A percentile compares a stretch with the other conserved stretches of the same genome.
phyloP scores from a whole-genome alignment of 495 filamentous ascomycete genomes.

The Apiosordaria backusii region DNA sequence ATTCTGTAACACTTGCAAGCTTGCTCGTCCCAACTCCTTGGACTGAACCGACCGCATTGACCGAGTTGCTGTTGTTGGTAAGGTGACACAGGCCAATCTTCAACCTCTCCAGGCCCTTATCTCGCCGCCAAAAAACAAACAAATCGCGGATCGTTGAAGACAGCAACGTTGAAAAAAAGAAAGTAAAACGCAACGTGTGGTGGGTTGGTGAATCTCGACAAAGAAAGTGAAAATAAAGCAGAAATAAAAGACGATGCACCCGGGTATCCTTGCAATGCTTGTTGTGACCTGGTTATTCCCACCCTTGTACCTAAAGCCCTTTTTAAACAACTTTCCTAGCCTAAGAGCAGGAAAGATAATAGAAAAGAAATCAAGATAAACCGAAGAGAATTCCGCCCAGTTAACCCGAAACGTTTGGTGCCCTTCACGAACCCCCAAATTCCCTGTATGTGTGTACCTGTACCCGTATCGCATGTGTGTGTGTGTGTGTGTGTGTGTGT shows the following conservation, averaged over 20 bases:
- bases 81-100: background rate
- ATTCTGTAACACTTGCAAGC: background rate
- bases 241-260: constrained; percentile 20
- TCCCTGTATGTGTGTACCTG: background rate
- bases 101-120: background rate
- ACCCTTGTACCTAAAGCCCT: constrained; percentile 3
- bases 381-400: background rate
- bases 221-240: background rate
- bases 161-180: background rate
- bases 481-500: background rate
- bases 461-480: background rate
- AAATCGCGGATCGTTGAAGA: background rate
- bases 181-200: background rate
- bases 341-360: background rate
- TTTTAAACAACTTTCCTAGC: background rate
- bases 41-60: background rate
- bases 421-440: background rate
- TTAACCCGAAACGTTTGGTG: background rate
- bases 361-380: background rate
- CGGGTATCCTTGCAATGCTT: constrained; percentile 26
- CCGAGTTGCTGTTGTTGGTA: background rate
- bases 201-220: background rate
- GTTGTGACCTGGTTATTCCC: constrained; percentile 6
- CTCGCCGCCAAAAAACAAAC: background rate
- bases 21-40: background rate